A percentile compares a stretch with the other conserved stretches of the same genome.
These are phyloP conservation scores for Lenwebbia sp. DNA, from an alignment of 345 rosid species.

Conservation along the genomic window DNA sequence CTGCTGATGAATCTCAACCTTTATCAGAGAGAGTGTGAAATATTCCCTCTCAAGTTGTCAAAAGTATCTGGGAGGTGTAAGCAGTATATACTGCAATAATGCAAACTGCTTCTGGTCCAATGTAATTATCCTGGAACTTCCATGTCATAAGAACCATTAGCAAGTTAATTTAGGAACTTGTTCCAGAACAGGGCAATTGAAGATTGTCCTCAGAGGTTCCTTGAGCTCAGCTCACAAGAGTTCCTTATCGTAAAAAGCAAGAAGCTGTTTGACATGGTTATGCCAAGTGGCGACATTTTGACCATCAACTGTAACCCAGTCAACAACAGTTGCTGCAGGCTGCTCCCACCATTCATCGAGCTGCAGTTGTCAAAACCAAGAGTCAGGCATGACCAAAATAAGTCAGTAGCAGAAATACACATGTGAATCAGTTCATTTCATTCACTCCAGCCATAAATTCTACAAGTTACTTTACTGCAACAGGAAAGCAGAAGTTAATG, in stretches of 20 bases:
- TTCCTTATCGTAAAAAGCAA: constrained; percentile 74
- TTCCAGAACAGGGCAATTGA: background rate
- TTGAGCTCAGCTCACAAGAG: constrained; percentile 7
- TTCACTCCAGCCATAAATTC: background rate
- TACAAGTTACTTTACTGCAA: background rate
- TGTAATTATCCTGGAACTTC: background rate
- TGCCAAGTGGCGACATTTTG: constrained; percentile 81
- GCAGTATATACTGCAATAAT: background rate
- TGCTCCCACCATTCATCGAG: constrained; percentile 97
- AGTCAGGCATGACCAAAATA: background rate
- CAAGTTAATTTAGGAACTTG: background rate
- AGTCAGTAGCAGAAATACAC: background rate
- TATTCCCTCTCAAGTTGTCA: background rate
- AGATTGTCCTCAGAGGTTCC: background rate
- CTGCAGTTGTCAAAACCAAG: constrained; percentile 24
- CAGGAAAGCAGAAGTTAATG: background rate
- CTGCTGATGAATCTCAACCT: background rate
- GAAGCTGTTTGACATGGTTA: constrained; percentile 84
- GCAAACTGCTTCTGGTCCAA: background rate
- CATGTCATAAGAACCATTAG: background rate
- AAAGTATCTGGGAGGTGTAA: background rate
- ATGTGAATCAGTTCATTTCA: background rate
- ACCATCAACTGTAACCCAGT: constrained; percentile 85
- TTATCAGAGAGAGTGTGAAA: background rate
- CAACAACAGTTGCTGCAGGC: constrained; percentile 84